Conservation (phyloP, 495 filamentous ascomycete genomes). For the Hypoxylon fuscum region DNA sequence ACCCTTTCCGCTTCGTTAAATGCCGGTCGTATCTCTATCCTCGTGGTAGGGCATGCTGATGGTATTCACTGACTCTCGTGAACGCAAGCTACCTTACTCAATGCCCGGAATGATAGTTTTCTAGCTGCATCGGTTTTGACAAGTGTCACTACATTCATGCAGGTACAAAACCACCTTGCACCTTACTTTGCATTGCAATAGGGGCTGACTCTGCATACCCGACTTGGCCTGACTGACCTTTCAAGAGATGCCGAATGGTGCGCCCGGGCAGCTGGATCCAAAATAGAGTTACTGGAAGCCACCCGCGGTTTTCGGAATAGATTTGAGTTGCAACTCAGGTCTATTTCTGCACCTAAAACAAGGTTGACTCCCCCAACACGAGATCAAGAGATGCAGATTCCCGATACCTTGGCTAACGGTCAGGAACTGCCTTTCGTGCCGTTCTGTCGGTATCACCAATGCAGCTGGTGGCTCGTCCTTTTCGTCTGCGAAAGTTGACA, state of each 20-base stretch:
- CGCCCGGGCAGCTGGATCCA: slow-evolving; percentile 19
- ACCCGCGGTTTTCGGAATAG: slow-evolving; percentile 2
- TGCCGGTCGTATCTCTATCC: neutral
- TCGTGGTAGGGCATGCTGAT: neutral
- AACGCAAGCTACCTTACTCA: too few species aligned
- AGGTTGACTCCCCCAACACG: slow-evolving; percentile 17
- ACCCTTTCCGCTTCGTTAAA: neutral
- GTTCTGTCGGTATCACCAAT: slow-evolving; percentile 18
- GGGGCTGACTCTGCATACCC: slow-evolving; percentile 1
- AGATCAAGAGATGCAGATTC: slow-evolving; percentile 19
- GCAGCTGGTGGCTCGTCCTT: neutral
- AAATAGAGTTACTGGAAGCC: slow-evolving; percentile 25
- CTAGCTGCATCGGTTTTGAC: slow-evolving; percentile 9
- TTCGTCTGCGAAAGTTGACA: slow-evolving; percentile 5
- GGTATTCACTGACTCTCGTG: too few species aligned
- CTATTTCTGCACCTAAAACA: slow-evolving; percentile 1
- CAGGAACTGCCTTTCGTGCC: slow-evolving; percentile 6
- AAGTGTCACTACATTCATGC: slow-evolving; percentile 25
- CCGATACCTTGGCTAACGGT: slow-evolving; percentile 5
- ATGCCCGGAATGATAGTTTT: slow-evolving; percentile 8
- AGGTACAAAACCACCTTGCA: slow-evolving; percentile 23
- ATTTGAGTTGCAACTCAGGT: slow-evolving; percentile 22
- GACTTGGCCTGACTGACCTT: slow-evolving; percentile 1
- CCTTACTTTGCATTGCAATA: slow-evolving; percentile 13
- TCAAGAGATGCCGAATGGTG: slow-evolving; percentile 1